Percentiles rank a stretch among this genome's conserved stretches.
Conservation (phyloP, 768 basidiomycete genomes). For the Phylloporus sp. region DNA sequence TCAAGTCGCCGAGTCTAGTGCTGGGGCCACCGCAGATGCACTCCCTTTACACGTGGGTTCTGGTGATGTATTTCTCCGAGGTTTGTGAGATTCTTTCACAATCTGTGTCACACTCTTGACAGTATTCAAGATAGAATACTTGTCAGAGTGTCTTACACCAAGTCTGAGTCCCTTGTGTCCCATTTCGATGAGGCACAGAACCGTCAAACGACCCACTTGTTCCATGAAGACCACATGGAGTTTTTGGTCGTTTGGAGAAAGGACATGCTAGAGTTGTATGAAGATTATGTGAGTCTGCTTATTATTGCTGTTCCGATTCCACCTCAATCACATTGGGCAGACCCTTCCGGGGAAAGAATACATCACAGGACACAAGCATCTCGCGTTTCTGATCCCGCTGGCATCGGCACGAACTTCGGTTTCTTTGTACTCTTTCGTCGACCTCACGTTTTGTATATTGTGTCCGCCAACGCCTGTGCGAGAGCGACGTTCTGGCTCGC, state of each 20-base stretch:
- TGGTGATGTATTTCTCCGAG: slow-evolving; percentile 70
- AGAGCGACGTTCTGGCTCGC: slow-evolving; percentile 38
- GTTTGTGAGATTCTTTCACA: slow-evolving; percentile 37
- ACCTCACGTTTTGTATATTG: slow-evolving; percentile 75
- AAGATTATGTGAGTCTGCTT: slow-evolving; percentile 63
- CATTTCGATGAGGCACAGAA: slow-evolving; percentile 67
- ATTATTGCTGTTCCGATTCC: background rate
- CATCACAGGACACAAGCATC: slow-evolving; percentile 66
- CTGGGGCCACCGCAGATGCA: slow-evolving; percentile 46
- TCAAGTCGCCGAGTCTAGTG: slow-evolving; percentile 59
- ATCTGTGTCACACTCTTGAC: slow-evolving; percentile 11
- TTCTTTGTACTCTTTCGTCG: slow-evolving; percentile 85
- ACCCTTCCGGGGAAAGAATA: slow-evolving; percentile 64
- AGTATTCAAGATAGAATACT: slow-evolving; percentile 78
- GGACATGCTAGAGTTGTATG: slow-evolving; percentile 76
- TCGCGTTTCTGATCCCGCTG: slow-evolving; percentile 77
- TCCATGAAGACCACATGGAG: slow-evolving; percentile 71
- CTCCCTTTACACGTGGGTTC: slow-evolving; percentile 22
- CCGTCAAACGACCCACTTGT: slow-evolving; percentile 57
- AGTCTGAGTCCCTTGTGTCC: slow-evolving; percentile 43
- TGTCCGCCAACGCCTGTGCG: slow-evolving; percentile 54
- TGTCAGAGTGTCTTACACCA: slow-evolving; percentile 67
- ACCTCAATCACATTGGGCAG: slow-evolving; percentile 32
- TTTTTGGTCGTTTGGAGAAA: slow-evolving; percentile 84
- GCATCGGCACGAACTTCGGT: slow-evolving; percentile 56